A percentile compares a stretch with the other conserved stretches of the same genome.
phyloP scores from a whole-genome alignment of 2,329 filamentous ascomycete species.

The Sporothrix phasma region DNA sequence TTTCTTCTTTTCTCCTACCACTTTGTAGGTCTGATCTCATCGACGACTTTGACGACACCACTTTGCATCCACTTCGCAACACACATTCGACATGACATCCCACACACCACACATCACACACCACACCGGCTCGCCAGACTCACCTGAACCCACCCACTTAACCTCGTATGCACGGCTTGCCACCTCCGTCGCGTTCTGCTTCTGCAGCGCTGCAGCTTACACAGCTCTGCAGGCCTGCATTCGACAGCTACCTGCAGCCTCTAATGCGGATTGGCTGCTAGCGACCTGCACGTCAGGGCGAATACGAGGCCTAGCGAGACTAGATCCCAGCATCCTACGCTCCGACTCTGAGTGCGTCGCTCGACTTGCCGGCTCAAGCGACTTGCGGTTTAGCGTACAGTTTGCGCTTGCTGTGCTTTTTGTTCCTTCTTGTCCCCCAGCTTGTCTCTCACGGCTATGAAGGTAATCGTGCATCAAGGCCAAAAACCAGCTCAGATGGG shows the following conservation, averaged over 20 bases:
- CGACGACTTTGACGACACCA: neutral
- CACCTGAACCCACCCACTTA: neutral
- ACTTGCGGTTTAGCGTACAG: neutral
- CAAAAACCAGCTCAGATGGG: neutral
- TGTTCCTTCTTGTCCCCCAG: neutral
- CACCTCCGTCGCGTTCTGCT: neutral
- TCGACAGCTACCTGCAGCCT: constrained; percentile 4
- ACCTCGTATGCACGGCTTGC: neutral
- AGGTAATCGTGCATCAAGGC: constrained; percentile 10
- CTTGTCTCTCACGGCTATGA: constrained; percentile 3
- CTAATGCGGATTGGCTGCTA: constrained; percentile 11
- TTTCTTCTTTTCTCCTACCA: too few relatives aligned
- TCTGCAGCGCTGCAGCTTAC: neutral
- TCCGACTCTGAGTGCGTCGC: neutral
- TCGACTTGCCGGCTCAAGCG: neutral
- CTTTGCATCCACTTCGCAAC: neutral
- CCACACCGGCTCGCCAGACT: neutral
- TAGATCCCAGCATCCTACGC: neutral
- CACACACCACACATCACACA: neutral
- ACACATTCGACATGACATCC: neutral
- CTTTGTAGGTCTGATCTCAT: neutral
- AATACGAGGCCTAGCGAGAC: constrained; percentile 10
- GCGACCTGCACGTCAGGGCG: constrained; percentile 7
- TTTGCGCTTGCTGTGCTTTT: neutral
- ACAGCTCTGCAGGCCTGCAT: neutral